A percentile compares a stretch with the other conserved stretches of the same genome.
Conservation (phyloP, 192 early-diverging fungal genomes). For the Globomyces pollinis-pini region DNA sequence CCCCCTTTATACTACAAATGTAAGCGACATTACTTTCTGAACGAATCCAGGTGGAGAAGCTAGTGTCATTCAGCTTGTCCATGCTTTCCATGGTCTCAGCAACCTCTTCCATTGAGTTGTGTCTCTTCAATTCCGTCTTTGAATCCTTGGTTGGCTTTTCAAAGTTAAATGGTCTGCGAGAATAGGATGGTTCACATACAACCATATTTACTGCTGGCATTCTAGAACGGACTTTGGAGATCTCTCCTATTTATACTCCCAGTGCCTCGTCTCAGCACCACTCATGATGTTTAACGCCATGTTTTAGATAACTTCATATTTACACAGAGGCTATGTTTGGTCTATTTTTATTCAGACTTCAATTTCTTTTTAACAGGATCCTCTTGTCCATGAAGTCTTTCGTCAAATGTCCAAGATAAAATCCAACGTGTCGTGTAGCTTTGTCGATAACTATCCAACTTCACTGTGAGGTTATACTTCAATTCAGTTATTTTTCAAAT, state of each 20-base stretch:
- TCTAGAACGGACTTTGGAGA: no score
- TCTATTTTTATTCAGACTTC: no score
- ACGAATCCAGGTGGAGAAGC: slow-evolving; percentile 20
- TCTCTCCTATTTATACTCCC: no score
- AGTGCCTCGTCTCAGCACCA: no score
- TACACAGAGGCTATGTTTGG: no score
- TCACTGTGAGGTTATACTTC: no score
- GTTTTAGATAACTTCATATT: no score
- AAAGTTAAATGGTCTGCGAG: no score
- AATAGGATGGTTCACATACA: no score
- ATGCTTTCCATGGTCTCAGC: slow-evolving; percentile 22
- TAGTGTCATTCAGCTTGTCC: slow-evolving; percentile 19
- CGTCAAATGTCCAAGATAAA: slow-evolving; percentile 3
- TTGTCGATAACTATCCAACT: background rate
- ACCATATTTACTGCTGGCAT: background rate
- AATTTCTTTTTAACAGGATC: background rate
- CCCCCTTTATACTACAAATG: slow-evolving; percentile 20
- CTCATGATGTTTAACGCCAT: no score
- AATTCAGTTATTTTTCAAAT: background rate
- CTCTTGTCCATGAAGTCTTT: background rate
- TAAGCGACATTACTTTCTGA: slow-evolving; percentile 21
- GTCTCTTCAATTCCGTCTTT: background rate
- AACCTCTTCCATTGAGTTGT: slow-evolving; percentile 12
- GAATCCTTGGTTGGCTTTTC: no score
- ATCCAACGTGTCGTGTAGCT: background rate